phyloP scores from a whole-genome alignment of 805 yeast species.

The Hanseniaspora lachancei region DNA sequence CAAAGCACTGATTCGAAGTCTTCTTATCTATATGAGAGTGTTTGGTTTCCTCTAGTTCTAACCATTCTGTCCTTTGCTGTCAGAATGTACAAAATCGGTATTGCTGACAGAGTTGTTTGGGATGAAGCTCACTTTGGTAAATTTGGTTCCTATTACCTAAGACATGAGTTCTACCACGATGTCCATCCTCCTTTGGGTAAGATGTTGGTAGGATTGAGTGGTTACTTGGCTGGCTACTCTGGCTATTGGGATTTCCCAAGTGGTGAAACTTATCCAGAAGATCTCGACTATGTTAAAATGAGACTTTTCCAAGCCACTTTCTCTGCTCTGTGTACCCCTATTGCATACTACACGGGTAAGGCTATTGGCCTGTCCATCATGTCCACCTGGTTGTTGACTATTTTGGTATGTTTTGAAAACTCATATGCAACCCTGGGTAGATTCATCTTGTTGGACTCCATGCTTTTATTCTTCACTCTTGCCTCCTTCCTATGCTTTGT shows the following conservation, averaged over 20 bases:
- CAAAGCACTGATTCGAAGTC: constrained; percentile 14
- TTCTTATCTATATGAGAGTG: constrained; percentile 23
- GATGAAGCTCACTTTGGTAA: constrained; percentile 87
- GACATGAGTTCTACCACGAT: constrained; percentile 72
- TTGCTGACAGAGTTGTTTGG: constrained; percentile 58
- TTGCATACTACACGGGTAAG: constrained; percentile 58
- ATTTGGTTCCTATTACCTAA: constrained; percentile 67
- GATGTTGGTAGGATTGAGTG: constrained; percentile 65
- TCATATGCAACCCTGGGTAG: constrained; percentile 58
- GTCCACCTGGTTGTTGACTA: constrained; percentile 47
- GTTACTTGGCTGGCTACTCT: constrained; percentile 69
- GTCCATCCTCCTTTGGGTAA: constrained; percentile 84
- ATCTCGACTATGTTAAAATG: constrained; percentile 50
- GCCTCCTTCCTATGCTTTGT: constrained; percentile 52
- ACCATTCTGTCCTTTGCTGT: constrained; percentile 39
- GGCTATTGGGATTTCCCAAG: constrained; percentile 63
- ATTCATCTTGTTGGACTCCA: constrained; percentile 64
- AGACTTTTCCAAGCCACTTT: constrained; percentile 59
- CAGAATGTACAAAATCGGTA: constrained; percentile 47
- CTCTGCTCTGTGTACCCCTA: constrained; percentile 52
- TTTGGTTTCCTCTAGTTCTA: constrained; percentile 33
- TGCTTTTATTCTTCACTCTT: constrained; percentile 62
- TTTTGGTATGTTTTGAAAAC: constrained; percentile 55
- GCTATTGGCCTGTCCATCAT: constrained; percentile 39
- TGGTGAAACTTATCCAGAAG: constrained; percentile 51